These are phyloP conservation scores for Picea mariana DNA, from an alignment of 83 land plant genomes.

Conservation along the genomic window DNA sequence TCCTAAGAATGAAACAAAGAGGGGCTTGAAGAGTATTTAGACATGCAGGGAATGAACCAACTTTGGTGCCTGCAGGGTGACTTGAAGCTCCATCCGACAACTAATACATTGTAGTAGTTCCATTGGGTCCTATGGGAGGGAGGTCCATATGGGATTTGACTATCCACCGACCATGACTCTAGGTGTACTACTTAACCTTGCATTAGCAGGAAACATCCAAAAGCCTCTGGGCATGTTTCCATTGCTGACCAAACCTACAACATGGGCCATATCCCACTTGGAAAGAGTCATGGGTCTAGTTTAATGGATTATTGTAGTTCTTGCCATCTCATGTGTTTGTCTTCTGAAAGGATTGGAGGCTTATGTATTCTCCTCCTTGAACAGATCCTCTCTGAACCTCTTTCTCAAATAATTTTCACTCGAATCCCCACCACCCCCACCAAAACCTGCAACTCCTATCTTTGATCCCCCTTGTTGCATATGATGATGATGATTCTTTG, in stretches of 20 bases:
- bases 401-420: conserved; percentile 45
- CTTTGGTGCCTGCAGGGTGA: conserved; percentile 7
- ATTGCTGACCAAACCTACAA: conserved; percentile 22
- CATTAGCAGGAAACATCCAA: conserved; percentile 66
- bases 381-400: conserved; percentile 52
- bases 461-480: conserved; percentile 17
- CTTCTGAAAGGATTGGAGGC: conserved; percentile 11
- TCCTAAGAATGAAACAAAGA: conserved; percentile 45
- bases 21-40: conserved; percentile 41
- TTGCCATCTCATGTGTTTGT: not conserved
- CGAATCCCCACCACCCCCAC: conserved; percentile 12
- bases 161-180: conserved; percentile 19
- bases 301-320: not conserved
- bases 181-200: conserved; percentile 27
- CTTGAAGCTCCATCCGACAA: conserved; percentile 16
- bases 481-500: conserved; percentile 28
- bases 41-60: conserved; percentile 17
- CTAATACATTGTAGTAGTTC: conserved; percentile 27
- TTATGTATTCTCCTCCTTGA: conserved; percentile 31
- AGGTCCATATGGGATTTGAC: conserved; percentile 25
- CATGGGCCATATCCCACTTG: conserved; percentile 54
- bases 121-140: conserved; percentile 25
- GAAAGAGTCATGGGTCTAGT: conserved; percentile 14
- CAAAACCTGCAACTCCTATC: conserved; percentile 6
- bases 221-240: conserved; percentile 39